These are phyloP conservation scores for Aphanomyces invadans DNA, from an alignment of 352 stramenopile species.

Conservation along the genomic window DNA sequence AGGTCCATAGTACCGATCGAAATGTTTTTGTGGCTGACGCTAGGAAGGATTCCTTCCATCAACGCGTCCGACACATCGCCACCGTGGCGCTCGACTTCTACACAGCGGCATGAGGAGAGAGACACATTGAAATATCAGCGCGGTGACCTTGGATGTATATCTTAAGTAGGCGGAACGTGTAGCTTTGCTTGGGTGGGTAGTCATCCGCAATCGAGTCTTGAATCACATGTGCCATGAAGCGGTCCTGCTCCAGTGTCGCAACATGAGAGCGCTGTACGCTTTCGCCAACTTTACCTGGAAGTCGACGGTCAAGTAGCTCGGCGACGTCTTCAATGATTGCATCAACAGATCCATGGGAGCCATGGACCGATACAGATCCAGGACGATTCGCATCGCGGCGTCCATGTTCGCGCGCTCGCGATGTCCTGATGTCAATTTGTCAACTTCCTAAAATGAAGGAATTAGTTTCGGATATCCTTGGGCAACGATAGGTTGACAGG, in stretches of 20 bases:
- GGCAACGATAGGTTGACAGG: not conserved
- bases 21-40: conserved; percentile 37
- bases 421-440: no score
- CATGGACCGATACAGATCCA: conserved; percentile 64
- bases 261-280: no score
- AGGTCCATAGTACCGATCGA: conserved; percentile 26
- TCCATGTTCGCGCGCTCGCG: not conserved
- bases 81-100: conserved; percentile 46
- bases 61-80: conserved; percentile 50
- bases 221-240: conserved; percentile 44
- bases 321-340: conserved; percentile 30
- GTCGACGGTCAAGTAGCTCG: conserved; percentile 39
- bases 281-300: conserved; percentile 43
- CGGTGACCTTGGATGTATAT: conserved; percentile 54
- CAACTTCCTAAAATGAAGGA: not conserved
- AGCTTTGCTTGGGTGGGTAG: conserved; percentile 51
- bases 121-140: no score
- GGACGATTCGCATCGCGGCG: conserved; percentile 30
- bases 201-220: conserved; percentile 47
- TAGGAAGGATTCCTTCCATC: conserved; percentile 45
- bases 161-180: conserved; percentile 68
- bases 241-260: conserved; percentile 31
- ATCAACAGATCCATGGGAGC: conserved; percentile 42
- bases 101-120: not conserved
- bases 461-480: not conserved